Conservation (phyloP, 352 stramenopile genomes). For the Globisporangium parvum region DNA sequence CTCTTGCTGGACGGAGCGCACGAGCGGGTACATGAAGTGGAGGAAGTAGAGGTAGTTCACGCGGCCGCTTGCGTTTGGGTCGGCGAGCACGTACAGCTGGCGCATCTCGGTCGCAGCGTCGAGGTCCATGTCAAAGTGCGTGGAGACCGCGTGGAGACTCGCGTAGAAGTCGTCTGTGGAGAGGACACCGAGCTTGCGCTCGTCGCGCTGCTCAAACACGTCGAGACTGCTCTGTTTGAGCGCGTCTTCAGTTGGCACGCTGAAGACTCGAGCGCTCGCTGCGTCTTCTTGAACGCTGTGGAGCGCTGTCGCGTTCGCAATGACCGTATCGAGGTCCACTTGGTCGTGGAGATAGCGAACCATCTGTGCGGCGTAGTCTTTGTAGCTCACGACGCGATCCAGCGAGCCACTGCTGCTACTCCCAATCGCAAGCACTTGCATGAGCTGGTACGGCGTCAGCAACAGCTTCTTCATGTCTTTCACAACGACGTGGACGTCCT, state of each 20-base stretch:
- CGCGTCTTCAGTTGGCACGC: constrained; percentile 19
- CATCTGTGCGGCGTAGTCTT: constrained; percentile 27
- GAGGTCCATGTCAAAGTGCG: constrained; percentile 18
- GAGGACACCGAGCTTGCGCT: constrained; percentile 25
- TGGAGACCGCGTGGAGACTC: constrained; percentile 19
- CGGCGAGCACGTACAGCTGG: constrained; percentile 31
- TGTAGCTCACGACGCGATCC: constrained; percentile 43
- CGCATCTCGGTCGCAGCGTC: constrained; percentile 17
- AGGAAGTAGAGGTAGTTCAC: constrained; percentile 59
- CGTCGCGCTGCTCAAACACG: constrained; percentile 33
- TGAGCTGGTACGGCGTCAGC: constrained; percentile 43
- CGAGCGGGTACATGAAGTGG: constrained; percentile 40
- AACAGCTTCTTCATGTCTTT: constrained; percentile 48
- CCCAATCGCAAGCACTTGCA: constrained; percentile 27
- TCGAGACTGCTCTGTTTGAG: constrained; percentile 26
- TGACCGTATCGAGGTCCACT: constrained; percentile 24
- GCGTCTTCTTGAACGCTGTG: constrained; percentile 12
- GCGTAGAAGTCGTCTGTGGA: constrained; percentile 27
- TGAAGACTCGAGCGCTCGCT: constrained; percentile 1
- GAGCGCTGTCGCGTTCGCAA: constrained; percentile 20
- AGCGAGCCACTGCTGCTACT: neutral
- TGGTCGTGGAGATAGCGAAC: constrained; percentile 19
- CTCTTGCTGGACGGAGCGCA: constrained; percentile 31
- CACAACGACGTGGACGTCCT: constrained; percentile 35
- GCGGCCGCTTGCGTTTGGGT: constrained; percentile 38